Conservation (phyloP, 345 rosid species). For the Rubroshorea leprosula region DNA sequence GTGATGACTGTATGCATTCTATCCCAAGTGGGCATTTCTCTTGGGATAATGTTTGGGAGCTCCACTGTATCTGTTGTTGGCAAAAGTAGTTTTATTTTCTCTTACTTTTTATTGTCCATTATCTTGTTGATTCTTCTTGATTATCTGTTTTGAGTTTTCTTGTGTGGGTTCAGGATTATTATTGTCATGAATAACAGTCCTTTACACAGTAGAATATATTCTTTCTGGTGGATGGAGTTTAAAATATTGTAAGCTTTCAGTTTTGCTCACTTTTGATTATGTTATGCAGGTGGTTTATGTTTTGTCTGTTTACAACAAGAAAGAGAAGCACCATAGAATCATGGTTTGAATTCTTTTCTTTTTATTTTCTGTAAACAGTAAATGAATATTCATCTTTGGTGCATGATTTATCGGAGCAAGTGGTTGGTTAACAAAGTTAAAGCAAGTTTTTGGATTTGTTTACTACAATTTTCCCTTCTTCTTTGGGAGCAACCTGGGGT, state of each 20-base stretch:
- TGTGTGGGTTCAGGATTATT: not conserved
- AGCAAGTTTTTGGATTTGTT: too few species aligned
- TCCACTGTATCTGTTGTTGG: not conserved
- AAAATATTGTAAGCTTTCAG: not conserved
- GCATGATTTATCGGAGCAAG: not conserved
- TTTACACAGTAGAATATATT: not conserved
- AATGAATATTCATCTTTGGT: not conserved
- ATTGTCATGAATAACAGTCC: not conserved
- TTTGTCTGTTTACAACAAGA: constrained; percentile 85
- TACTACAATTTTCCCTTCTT: too few species aligned
- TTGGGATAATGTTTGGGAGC: not conserved
- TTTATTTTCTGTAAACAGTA: constrained; percentile 6
- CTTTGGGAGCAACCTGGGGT: too few species aligned
- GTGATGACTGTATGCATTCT: not conserved
- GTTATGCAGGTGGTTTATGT: constrained; percentile 91
- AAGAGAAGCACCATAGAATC: constrained; percentile 80
- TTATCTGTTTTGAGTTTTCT: not conserved
- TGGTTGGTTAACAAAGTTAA: not conserved
- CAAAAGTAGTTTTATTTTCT: not conserved
- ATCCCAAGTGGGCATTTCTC: not conserved
- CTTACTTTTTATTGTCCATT: not conserved
- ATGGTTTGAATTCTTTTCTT: constrained; percentile 48
- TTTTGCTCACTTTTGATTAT: constrained; percentile 2
- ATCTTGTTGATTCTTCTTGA: not conserved
- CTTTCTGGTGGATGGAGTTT: not conserved